Evolutionary conservation across 176 grass and related monocot species (phyloP).

Genomic region (Ensete ventricosum): DNA sequence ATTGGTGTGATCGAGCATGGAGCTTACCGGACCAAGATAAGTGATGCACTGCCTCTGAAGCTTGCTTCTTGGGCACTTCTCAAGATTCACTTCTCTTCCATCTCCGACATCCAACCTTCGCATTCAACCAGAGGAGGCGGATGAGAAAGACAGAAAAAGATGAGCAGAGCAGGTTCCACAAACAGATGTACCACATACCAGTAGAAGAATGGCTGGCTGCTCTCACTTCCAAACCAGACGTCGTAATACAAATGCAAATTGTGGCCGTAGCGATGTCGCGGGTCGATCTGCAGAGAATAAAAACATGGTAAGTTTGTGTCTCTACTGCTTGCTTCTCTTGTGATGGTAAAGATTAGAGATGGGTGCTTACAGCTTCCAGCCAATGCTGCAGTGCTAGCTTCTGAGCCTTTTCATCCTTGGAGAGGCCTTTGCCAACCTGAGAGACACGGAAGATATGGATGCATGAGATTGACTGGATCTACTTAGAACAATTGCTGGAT

Average conservation of each 20-base stretch:
- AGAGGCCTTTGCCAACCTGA: constrained; percentile 83
- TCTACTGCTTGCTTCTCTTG: background rate
- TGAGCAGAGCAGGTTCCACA: background rate
- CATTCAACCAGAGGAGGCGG: background rate
- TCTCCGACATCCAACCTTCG: constrained; percentile 64
- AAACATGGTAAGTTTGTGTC: constrained; percentile 2
- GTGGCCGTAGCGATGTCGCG: constrained; percentile 90
- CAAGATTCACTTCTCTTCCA: constrained; percentile 45
- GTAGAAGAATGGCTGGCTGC: constrained; percentile 88
- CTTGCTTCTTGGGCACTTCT: constrained; percentile 62
- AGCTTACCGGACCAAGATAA: constrained; percentile 79
- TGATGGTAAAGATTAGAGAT: background rate
- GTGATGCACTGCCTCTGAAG: constrained; percentile 59
- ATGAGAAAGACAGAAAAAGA: background rate
- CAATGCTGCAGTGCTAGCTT: constrained; percentile 82
- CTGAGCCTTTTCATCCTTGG: constrained; percentile 84
- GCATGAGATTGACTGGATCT: background rate
- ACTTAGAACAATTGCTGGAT: background rate
- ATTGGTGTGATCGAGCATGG: background rate
- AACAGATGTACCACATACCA: constrained; percentile 34
- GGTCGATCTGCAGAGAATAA: constrained; percentile 51
- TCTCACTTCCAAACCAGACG: constrained; percentile 69
- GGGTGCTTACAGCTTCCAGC: constrained; percentile 71
- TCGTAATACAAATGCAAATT: constrained; percentile 86
- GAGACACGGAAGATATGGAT: constrained; percentile 5